Evolutionary conservation across 1,284 basidiomycete genomes (phyloP).

Genomic region (Marasmius oreades): DNA sequence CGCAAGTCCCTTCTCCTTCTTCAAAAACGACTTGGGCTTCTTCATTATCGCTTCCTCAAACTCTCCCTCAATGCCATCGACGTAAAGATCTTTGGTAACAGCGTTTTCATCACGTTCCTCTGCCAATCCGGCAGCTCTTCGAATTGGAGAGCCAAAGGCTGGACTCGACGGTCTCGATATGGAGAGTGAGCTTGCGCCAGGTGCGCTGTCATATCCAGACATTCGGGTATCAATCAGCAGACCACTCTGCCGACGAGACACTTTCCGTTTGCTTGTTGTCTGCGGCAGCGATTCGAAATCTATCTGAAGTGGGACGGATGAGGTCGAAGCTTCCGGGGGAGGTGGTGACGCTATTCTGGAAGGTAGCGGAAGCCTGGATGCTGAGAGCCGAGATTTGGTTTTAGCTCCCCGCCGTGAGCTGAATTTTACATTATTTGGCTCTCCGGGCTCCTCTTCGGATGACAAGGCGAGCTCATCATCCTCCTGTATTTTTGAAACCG

Average conservation of each 20-base stretch:
- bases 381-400: constrained; percentile 34
- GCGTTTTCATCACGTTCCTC: constrained; percentile 56
- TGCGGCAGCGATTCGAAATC: constrained; percentile 27
- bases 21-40: constrained; percentile 7
- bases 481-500: constrained; percentile 62
- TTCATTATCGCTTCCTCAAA: constrained; percentile 5
- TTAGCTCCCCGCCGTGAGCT: constrained; percentile 35
- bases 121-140: constrained; percentile 48
- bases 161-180: constrained; percentile 53
- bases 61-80: background rate
- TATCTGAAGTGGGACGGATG: constrained; percentile 21
- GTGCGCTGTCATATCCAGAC: constrained; percentile 26
- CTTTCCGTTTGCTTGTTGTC: constrained; percentile 41
- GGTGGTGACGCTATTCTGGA: constrained; percentile 37
- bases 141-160: constrained; percentile 61
- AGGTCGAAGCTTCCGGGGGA: constrained; percentile 23
- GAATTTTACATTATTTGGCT: constrained; percentile 29
- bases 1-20: constrained; percentile 1
- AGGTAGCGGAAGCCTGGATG: constrained; percentile 42
- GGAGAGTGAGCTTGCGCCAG: constrained; percentile 26
- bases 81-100: constrained; percentile 23
- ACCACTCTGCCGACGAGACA: constrained; percentile 64
- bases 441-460: constrained; percentile 40
- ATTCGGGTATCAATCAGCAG: constrained; percentile 40
- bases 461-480: constrained; percentile 54